Evolutionary conservation across 2,329 filamentous ascomycete species (phyloP), one percentile per base, ranked within the genome.

Genomic region (Xylaria polymorpha): DNA sequence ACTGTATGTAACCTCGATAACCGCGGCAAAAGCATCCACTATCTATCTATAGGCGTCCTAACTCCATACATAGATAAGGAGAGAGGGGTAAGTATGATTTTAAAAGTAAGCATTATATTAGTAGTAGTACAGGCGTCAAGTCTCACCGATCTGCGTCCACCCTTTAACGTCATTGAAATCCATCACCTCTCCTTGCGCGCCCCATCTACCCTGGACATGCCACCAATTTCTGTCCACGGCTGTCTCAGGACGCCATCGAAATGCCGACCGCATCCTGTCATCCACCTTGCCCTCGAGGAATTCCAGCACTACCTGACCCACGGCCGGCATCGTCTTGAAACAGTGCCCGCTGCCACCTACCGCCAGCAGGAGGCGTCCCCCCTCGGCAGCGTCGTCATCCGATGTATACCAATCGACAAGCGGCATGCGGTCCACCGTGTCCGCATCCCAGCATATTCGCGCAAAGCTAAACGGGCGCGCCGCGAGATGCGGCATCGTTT

Each of bases 381-480:
- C 74, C 25, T 87, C 73, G 32, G 79, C 39, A n/a, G 15, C 37
- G 29, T 48, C 22, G 8, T 25, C 57, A 48, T 46, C 22, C 1
- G 32, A 25, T 0, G 85, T 84, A 74, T 88, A 85, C 37, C 77
- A 76, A 61, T 83, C 83, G 64, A 88, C 86, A 20, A 88, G 74
- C 64, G 87, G 88, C 22, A 83, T 79, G 2, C 85, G 81, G 74
- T 88, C 85, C 0, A 83, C 81, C 0, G 86, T 88, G 72, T 88
- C 86, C 0, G 85, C 83, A 72, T 86, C 86, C 86, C 86, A 88
- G 76, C 86, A 88, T 39, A 88, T 83, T 18, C 85, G 79, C 8
- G 84, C 84, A 68, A 85, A 86, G 22, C 77, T 81, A 59, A 88
- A 83, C 0, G 81, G 80, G 1, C 86, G 81, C 2, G 82, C 74